phyloP scores from a whole-genome alignment of 1,139 yeast genomes.

The Yamadazyma oceani region DNA sequence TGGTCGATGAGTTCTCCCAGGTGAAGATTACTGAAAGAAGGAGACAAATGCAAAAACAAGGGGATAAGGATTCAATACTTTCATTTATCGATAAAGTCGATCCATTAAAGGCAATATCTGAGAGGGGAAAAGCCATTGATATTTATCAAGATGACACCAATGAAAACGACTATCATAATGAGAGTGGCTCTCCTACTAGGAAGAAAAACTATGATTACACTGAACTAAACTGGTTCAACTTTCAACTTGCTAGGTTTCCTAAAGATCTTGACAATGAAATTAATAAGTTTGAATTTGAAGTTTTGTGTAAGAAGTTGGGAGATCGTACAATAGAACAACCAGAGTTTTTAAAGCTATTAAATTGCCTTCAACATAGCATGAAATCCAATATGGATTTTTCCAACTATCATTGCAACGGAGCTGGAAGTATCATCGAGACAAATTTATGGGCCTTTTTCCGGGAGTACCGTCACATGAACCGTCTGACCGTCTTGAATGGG shows the following conservation, averaged over 20 bases:
- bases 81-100: constrained; percentile 41
- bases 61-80: constrained; percentile 25
- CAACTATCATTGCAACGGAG: constrained; percentile 25
- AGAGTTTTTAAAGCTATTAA: constrained; percentile 25
- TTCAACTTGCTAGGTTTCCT: constrained; percentile 31
- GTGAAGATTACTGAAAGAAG: constrained; percentile 31
- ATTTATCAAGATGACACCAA: constrained; percentile 35
- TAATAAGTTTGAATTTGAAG: constrained; percentile 17
- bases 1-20: constrained; percentile 40
- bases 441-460: constrained; percentile 31
- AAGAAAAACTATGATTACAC: constrained; percentile 30
- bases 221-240: constrained; percentile 44
- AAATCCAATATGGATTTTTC: constrained; percentile 25
- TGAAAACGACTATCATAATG: constrained; percentile 15
- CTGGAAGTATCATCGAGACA: constrained; percentile 24
- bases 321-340: constrained; percentile 7
- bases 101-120: constrained; percentile 39
- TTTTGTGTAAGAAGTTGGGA: constrained; percentile 9
- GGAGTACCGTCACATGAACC: constrained; percentile 5
- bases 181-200: constrained; percentile 16
- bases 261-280: constrained; percentile 10
- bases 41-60: constrained; percentile 2
- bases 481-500: constrained; percentile 24
- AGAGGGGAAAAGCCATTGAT: constrained; percentile 32
- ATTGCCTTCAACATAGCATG: constrained; percentile 20